These are phyloP conservation scores for Coniochaeta prunicola DNA, from an alignment of 2,329 filamentous ascomycete genomes.

Conservation along the genomic window DNA sequence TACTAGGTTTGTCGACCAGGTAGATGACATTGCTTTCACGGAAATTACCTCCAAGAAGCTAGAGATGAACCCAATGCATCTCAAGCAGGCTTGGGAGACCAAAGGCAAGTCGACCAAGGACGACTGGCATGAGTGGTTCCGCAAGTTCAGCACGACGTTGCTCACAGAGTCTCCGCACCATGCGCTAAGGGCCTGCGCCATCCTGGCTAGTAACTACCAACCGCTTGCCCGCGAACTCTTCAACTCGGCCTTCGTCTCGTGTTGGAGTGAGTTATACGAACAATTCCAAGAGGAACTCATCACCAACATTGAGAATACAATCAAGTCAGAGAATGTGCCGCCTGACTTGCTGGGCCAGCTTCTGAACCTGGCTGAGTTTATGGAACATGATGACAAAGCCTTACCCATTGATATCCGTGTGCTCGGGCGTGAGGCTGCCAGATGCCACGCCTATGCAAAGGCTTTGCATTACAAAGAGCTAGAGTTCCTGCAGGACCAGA, in stretches of 20 bases:
- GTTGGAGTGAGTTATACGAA: constrained; percentile 96
- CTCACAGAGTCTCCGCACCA: constrained; percentile 95
- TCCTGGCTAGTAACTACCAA: constrained; percentile 82
- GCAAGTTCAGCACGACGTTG: constrained; percentile 90
- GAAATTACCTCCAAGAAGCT: constrained; percentile 90
- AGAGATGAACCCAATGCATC: constrained; percentile 93
- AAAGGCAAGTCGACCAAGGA: constrained; percentile 95
- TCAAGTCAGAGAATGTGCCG: constrained; percentile 91
- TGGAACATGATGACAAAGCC: constrained; percentile 99
- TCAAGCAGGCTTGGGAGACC: constrained; percentile 96
- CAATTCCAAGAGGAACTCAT: constrained; percentile 96
- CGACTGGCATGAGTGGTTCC: constrained; percentile 99
- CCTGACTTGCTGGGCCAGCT: constrained; percentile 92
- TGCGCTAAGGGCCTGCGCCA: constrained; percentile 85
- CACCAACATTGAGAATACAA: constrained; percentile 87
- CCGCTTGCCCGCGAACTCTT: constrained; percentile 90
- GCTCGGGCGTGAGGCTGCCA: constrained; percentile 87
- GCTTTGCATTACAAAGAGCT: constrained; percentile 98
- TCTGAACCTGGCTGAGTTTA: constrained; percentile 95
- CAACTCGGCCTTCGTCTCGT: constrained; percentile 98
- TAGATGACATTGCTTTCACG: constrained; percentile 73
- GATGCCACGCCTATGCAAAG: constrained; percentile 97
- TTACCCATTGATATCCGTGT: constrained; percentile 95
- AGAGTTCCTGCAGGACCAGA: constrained; percentile 96
- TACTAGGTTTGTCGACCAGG: constrained; percentile 67